Conservation (phyloP, 352 stramenopile species). For the Globisporangium barbulae region DNA sequence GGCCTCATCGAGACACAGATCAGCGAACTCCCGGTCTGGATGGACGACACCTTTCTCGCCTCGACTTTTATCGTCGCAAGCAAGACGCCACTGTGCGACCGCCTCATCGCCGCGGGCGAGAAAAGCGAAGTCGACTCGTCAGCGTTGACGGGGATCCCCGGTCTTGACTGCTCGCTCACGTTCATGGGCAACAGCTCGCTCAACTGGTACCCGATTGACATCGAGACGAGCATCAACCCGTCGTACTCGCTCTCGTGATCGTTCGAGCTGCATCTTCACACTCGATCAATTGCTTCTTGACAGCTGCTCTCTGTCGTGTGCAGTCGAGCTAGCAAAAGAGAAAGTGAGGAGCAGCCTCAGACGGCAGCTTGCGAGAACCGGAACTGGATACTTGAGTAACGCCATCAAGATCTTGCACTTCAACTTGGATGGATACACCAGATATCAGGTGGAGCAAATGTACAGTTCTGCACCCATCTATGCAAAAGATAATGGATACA, state of each 20-base stretch:
- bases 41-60: constrained; percentile 5
- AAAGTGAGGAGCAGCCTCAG: not conserved
- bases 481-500: not conserved
- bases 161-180: constrained; percentile 4
- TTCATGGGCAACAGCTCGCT: constrained; percentile 10
- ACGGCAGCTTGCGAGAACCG: no score
- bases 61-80: constrained; percentile 4
- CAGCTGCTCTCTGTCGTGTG: not conserved
- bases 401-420: constrained; percentile 3
- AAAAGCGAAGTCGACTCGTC: not conserved
- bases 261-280: not conserved
- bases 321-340: not conserved
- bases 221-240: constrained; percentile 5
- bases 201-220: constrained; percentile 15
- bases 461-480: not conserved
- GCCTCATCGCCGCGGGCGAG: constrained; percentile 4
- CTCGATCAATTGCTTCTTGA: not conserved
- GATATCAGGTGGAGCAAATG: not conserved
- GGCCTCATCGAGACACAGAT: constrained; percentile 4
- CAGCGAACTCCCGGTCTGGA: constrained; percentile 6
- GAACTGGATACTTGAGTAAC: not conserved
- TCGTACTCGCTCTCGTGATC: constrained; percentile 6
- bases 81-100: constrained; percentile 11
- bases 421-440: constrained; percentile 3
- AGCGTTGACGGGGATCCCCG: not conserved